Evolutionary conservation across 495 filamentous ascomycete species (phyloP).

Genomic region (Neurospora sp.): DNA sequence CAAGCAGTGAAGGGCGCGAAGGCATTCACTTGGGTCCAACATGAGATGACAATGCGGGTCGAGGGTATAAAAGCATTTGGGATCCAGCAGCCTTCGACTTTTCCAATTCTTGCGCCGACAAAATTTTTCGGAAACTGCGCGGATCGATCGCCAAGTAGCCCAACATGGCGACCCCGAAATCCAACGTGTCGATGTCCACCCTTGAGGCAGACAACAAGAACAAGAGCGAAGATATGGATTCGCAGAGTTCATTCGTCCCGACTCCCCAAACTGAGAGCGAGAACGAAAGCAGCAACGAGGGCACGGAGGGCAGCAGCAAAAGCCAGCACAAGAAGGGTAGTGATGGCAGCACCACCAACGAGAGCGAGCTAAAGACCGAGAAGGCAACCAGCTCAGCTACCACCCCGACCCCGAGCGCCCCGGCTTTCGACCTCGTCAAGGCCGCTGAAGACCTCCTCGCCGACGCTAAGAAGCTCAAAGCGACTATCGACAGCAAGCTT

Average conservation of each 20-base stretch:
- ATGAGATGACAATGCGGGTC: not conserved
- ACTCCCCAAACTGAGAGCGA: not conserved
- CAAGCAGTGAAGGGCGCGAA: not conserved
- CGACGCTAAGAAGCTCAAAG: slow-evolving; percentile 10
- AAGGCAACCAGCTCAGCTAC: not conserved
- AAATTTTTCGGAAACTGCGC: not conserved
- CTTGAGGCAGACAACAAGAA: not conserved
- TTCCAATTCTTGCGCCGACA: not conserved
- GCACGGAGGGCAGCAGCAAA: not conserved
- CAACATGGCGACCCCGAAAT: not conserved
- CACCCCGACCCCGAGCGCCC: not conserved
- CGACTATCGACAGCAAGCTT: not conserved
- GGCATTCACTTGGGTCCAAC: not conserved
- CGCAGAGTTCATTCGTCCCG: not conserved
- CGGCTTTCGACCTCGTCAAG: slow-evolving; percentile 13
- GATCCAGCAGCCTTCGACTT: not conserved
- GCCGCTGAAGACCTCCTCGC: slow-evolving; percentile 16
- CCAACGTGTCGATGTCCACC: not conserved
- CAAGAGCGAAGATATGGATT: not conserved
- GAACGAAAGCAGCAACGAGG: not conserved
- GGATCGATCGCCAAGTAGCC: not conserved
- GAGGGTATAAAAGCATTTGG: not conserved
- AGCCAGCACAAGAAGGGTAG: not conserved
- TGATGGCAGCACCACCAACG: not conserved
- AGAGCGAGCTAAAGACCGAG: not conserved